Percentiles rank a stretch among this genome's conserved stretches.
Evolutionary conservation across 768 basidiomycete genomes (phyloP).

Genomic region (Phlebiopsis flavidoalba): DNA sequence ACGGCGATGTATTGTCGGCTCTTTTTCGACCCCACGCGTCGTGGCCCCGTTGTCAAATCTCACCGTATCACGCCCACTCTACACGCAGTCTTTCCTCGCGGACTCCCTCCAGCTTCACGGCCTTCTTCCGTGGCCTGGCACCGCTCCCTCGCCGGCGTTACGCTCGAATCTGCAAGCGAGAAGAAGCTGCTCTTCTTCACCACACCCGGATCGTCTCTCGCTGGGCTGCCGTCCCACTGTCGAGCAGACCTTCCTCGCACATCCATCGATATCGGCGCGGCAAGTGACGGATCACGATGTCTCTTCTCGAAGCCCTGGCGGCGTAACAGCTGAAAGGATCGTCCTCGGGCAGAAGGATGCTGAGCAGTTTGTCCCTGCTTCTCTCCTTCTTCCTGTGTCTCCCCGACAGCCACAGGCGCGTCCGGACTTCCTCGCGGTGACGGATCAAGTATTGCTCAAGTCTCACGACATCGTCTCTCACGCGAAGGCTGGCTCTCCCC

Average conservation of each 20-base stretch:
- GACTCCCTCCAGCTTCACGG: conserved; percentile 18
- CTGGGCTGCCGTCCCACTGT: conserved; percentile 44
- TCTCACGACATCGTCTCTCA: conserved; percentile 67
- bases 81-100: conserved; percentile 39
- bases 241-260: conserved; percentile 53
- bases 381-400: conserved; percentile 53
- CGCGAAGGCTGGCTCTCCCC: conserved; percentile 59
- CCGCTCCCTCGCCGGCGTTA: conserved; percentile 16
- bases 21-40: conserved; percentile 31
- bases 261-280: conserved; percentile 48
- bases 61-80: conserved; percentile 57
- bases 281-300: conserved; percentile 69
- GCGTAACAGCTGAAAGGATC: conserved; percentile 63
- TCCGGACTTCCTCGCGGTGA: conserved; percentile 67
- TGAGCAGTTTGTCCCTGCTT: conserved; percentile 43
- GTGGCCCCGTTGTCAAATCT: conserved; percentile 40
- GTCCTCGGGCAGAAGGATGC: conserved; percentile 50
- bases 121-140: conserved; percentile 29
- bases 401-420: conserved; percentile 34
- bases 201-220: conserved; percentile 47
- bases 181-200: conserved; percentile 61
- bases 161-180: conserved; percentile 19
- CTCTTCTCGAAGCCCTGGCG: conserved; percentile 61
- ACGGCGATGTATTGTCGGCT: conserved; percentile 65
- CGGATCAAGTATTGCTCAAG: conserved; percentile 75